Conservation (phyloP, 805 yeast genomes). For the Candida michaelii region DNA sequence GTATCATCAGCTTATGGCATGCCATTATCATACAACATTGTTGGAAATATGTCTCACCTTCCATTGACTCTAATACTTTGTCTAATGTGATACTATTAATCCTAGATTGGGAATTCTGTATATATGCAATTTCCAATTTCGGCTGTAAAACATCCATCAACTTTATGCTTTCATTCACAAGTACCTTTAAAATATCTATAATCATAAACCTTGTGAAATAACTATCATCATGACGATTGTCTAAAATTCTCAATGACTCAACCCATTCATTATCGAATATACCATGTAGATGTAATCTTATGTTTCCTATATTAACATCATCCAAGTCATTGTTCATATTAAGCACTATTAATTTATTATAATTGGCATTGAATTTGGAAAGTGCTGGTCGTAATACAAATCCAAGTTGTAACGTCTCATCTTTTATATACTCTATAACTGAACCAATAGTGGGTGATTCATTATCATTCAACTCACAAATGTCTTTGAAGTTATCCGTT, state of each 20-base stretch:
- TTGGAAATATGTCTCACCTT: slow-evolving; percentile 21
- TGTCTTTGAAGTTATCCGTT: slow-evolving; percentile 14
- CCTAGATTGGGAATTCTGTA: slow-evolving; percentile 21
- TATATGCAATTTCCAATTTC: slow-evolving; percentile 17
- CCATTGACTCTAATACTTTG: slow-evolving; percentile 12
- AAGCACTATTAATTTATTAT: slow-evolving; percentile 32
- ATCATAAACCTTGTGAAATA: slow-evolving; percentile 19
- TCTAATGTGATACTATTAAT: slow-evolving; percentile 2
- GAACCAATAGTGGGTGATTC: slow-evolving; percentile 33
- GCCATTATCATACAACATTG: slow-evolving; percentile 31
- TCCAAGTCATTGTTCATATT: slow-evolving; percentile 31
- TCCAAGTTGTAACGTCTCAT: slow-evolving; percentile 27
- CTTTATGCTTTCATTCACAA: slow-evolving; percentile 20
- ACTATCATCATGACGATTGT: slow-evolving; percentile 22
- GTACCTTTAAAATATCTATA: slow-evolving; percentile 21
- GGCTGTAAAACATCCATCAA: neutral
- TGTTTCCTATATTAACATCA: slow-evolving; percentile 25
- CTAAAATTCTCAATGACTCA: slow-evolving; percentile 16
- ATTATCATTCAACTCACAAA: slow-evolving; percentile 16
- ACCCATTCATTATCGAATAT: slow-evolving; percentile 25
- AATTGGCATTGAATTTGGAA: slow-evolving; percentile 33
- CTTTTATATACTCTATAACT: slow-evolving; percentile 32
- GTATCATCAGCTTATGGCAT: slow-evolving; percentile 21
- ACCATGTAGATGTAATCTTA: slow-evolving; percentile 30
- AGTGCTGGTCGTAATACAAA: slow-evolving; percentile 32